A percentile compares a stretch with the other conserved stretches of the same genome.
These are phyloP conservation scores for Nitzschia inconspicua DNA, from an alignment of 108 stramenopile genomes.

Conservation along the genomic window DNA sequence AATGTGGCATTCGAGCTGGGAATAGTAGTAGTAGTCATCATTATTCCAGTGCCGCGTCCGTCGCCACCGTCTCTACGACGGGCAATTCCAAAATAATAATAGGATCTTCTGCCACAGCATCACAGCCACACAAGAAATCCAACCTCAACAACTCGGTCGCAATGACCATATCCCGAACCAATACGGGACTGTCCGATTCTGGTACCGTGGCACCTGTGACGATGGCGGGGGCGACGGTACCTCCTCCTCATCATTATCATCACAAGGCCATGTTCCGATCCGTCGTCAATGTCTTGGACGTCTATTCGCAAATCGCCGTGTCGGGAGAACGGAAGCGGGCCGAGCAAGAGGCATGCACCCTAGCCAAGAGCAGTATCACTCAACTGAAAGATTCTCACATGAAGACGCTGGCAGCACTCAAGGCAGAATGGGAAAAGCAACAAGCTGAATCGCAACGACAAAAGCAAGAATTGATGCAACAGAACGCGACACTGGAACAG, in stretches of 20 bases:
- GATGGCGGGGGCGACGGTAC: neutral
- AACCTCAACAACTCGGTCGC: too few relatives aligned
- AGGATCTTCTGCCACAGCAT: conserved; percentile 19
- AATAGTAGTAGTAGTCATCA: too few relatives aligned
- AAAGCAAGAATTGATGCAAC: neutral
- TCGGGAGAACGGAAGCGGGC: conserved; percentile 23
- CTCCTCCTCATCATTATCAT: conserved; percentile 12
- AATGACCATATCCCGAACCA: too few relatives aligned
- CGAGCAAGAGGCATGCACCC: conserved; percentile 13
- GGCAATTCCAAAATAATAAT: neutral
- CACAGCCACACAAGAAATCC: too few relatives aligned
- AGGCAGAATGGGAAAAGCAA: conserved; percentile 15
- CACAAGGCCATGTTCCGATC: conserved; percentile 35
- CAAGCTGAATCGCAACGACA: conserved; percentile 11
- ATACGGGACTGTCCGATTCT: too few relatives aligned
- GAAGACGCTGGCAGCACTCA: conserved; percentile 16
- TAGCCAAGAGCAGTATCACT: conserved; percentile 18
- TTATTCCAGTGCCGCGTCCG: too few relatives aligned
- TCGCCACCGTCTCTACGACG: too few relatives aligned
- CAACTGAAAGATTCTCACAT: conserved; percentile 32
- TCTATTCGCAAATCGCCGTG: conserved; percentile 46
- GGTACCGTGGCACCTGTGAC: too few relatives aligned
- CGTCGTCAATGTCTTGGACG: conserved; percentile 31
- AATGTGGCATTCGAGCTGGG: conserved; percentile 24
- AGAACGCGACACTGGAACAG: conserved; percentile 7